Evolutionary conservation across 306 rosid species (phyloP).

Genomic region (Lathyrus aphaca): DNA sequence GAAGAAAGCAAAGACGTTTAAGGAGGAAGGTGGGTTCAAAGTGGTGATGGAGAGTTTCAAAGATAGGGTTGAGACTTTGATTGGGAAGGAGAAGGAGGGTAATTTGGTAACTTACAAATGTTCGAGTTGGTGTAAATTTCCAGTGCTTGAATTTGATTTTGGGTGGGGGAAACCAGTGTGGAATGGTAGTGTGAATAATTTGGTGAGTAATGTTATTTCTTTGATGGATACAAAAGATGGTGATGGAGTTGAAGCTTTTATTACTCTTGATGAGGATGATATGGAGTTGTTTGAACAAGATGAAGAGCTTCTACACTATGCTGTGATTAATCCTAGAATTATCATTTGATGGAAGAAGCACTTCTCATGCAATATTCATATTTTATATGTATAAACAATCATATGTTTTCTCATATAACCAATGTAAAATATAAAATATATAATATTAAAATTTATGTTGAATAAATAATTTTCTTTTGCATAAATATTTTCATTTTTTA

Average conservation of each 20-base stretch:
- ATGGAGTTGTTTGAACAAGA: conserved; percentile 25
- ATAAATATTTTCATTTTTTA: too few relatives aligned
- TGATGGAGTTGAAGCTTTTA: conserved; percentile 45
- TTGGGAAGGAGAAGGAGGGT: neutral
- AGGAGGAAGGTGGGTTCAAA: conserved; percentile 40
- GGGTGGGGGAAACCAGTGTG: conserved; percentile 56
- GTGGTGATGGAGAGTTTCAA: conserved; percentile 48
- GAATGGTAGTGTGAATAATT: conserved; percentile 44
- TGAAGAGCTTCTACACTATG: conserved; percentile 30
- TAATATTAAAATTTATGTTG: too few relatives aligned
- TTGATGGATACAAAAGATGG: conserved; percentile 50
- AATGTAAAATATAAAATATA: too few relatives aligned
- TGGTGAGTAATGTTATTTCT: conserved; percentile 45
- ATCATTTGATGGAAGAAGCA: neutral
- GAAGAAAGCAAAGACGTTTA: conserved; percentile 32
- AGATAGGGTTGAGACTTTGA: conserved; percentile 39
- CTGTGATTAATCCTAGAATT: conserved; percentile 36
- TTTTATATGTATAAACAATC: too few relatives aligned
- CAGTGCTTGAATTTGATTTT: conserved; percentile 41
- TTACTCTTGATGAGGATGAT: conserved; percentile 36
- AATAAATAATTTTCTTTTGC: too few relatives aligned
- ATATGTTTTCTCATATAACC: too few relatives aligned
- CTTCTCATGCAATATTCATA: neutral
- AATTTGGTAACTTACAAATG: conserved; percentile 39
- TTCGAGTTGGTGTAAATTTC: conserved; percentile 55